Base-by-base conservation (phyloP, 2,329 filamentous ascomycete species). In the Penicillium polonicum region DNA sequence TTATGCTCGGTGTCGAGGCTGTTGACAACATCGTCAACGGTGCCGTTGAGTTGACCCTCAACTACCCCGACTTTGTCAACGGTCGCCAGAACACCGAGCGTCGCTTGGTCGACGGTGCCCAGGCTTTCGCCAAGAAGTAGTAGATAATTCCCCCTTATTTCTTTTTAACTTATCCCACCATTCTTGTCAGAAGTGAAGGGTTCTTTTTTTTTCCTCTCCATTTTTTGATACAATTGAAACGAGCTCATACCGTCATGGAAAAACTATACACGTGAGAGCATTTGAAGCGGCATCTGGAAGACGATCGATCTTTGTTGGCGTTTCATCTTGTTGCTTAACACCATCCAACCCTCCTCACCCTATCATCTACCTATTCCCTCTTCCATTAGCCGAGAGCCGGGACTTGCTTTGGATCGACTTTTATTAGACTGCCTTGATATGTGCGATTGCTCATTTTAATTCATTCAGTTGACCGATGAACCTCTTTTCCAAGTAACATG, bases 31-130 rank as follows among this genome's bases (percentile, higher is more conserved):
- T 96, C 72, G 85, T 92, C 78, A 92, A 88, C 76, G 92, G 92
- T 66, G 88, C 90, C 38, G 89, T 92, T 45, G 92, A 97, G 83
- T 81, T 96, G 72, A 96, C 92, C 33, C 85, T 97, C 74, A 96
- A 96, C 84, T 94, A 96, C 82, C 92, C 92, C 59, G 92, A 96
- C 80, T 96, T 96, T 73, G 92, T 97, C 82, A 97, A 97, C 72
- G 80, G 81, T 58, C 78, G 85, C 64, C 76, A 81, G 71, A 88
- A 88, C 77, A 79, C 73, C 55, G 85, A 88, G 79, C 78, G 85
- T 60, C 79, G 85, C 61, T 76, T 88, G 60, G 79, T 83, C 44
- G 85, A 88, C 55, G 85, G 85, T 65, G 83, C 82, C 48, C 84
- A 86, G 74, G 71, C 78, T 57, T 86, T 85, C 55, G 74, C 73